Evolutionary conservation across 2,329 filamentous ascomycete genomes (phyloP), one percentile per base, ranked within the genome.

Genomic region (Nakataea oryzae): DNA sequence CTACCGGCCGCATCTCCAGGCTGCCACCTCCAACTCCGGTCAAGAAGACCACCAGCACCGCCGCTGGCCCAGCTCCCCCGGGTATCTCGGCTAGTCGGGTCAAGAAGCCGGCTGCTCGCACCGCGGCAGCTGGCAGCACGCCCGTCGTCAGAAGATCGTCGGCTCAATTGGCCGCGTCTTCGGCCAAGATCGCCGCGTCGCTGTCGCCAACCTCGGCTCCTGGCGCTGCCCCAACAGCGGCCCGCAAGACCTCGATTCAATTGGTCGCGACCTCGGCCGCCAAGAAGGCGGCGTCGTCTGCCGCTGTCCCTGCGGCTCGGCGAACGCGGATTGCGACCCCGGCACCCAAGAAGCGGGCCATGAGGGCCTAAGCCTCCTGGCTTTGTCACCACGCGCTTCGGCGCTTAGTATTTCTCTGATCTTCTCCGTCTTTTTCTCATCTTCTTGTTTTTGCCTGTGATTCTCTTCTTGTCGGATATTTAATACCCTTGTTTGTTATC

Each of bases 261-360:
- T 30, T 59, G 57, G 57, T 11, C 54, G 54, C 64, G 27, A 63
- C 61, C 29, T 59, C 61, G 26, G 59, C 34, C 14, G 54, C 34
- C 62, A 57, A 58, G 34, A 47, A 32, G 32, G 54, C 28, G 3
- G 54, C 32, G 32, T 27, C 61, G n/a, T 27, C 30, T 26, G 9
- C 55, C 21, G 41, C 34, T 24, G 54, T 34, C 11, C 21, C 30
- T 24, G 58, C 54, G 47, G 54, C 62, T 65, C 64, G 24, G 63
- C 66, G 57, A 64, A 62, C 32, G 66, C 54, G 63, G 12, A 67
- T 66, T 30, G 66, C 65, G 2, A 67, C 67, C 27, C 67, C 67
- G 4, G 67, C 65, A 12, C 66, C 67, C 5, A 67, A 67, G 61
- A 62, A 64, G 28, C 50, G 65, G 34, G 58, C 56, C n/a, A 57